Evolutionary conservation across 148 eudicot species (phyloP).

Genomic region (Rhododendron ferrugineum): DNA sequence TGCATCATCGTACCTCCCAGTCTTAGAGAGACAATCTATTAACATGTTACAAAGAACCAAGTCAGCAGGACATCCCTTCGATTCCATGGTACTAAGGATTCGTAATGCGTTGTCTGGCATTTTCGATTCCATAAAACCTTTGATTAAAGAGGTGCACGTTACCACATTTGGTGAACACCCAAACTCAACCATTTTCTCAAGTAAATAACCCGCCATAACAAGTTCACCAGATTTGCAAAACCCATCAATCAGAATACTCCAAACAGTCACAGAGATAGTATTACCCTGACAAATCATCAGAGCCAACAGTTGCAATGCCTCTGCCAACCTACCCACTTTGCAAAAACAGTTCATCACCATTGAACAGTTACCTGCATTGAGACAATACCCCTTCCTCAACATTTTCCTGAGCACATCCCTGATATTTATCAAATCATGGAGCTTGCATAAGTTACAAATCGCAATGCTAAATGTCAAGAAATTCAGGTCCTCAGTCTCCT

Average conservation of each 20-base stretch:
- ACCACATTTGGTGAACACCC: constrained; percentile 47
- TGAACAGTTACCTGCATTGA: constrained; percentile 28
- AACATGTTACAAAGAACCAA: constrained; percentile 47
- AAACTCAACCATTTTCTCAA: constrained; percentile 41
- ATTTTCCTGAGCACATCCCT: constrained; percentile 27
- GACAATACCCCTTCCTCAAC: constrained; percentile 39
- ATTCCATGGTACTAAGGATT: constrained; percentile 34
- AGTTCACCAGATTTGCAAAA: constrained; percentile 33
- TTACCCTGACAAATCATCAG: constrained; percentile 35
- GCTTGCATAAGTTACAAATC: constrained; percentile 40
- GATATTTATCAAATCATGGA: constrained; percentile 27
- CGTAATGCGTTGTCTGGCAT: constrained; percentile 30
- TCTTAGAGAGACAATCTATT: constrained; percentile 38
- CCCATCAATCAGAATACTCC: constrained; percentile 48
- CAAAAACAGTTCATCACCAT: constrained; percentile 36
- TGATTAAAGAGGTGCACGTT: constrained; percentile 40
- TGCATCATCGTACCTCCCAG: constrained; percentile 41
- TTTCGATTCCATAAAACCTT: constrained; percentile 34
- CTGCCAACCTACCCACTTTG: constrained; percentile 28
- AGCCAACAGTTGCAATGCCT: constrained; percentile 37
- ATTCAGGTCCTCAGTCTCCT: constrained; percentile 26
- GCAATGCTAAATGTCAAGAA: constrained; percentile 43
- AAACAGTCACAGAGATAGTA: constrained; percentile 24
- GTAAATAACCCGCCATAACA: constrained; percentile 29
- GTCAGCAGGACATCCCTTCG: constrained; percentile 34